Base-by-base conservation (phyloP, 2,329 filamentous ascomycete genomes). In the Fusarium abutilonis region DNA sequence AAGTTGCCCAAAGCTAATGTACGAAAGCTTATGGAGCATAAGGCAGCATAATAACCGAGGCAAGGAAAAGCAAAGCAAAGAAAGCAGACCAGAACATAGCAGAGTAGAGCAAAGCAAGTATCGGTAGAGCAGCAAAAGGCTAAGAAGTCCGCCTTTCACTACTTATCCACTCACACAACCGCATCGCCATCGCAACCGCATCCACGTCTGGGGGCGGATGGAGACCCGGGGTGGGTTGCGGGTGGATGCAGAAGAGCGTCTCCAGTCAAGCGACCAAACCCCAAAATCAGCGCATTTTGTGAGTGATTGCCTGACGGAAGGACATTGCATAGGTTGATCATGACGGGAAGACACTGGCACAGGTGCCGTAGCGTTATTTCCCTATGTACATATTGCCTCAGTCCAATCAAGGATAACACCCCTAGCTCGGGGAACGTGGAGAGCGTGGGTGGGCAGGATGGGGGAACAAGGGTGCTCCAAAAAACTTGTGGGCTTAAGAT, bases 161-260 rank as follows among this genome's bases (percentile, higher is more conserved):
- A 3, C 19, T 4, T 19, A 48, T 23, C 52, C 60, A 54, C 49
- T 57, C 60, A 60, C 51, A 66, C 51, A 54, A 56, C 46, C 36
- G 53, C 52, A 43, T 57, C 49, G 23, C 39, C 43, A 65, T 65
- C 62, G 41, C 52, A 56, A 59, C 62, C 60, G 57, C 53, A 69
- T 64, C 64, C 57, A 66, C 57, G 63, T 66, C 63, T 65, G 63
- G 63, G 63, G 63, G 35, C 44, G 67, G 67, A 69, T 68, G 63
- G 65, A 60, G 57, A 63, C 59, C 67, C 49, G 42, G 60, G 64
- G 67, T 70, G 63, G 66, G 51, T 56, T 67, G 56, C 50, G 43
- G 61, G 41, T 38, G 35, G 40, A 28, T 31, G 48, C 23, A 36
- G n/a, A 38, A 32, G 29, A 49, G 26, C n/a, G 48, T 29, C 43